Conservation (phyloP, 306 rosid species). For the Boehmeria nivea region DNA sequence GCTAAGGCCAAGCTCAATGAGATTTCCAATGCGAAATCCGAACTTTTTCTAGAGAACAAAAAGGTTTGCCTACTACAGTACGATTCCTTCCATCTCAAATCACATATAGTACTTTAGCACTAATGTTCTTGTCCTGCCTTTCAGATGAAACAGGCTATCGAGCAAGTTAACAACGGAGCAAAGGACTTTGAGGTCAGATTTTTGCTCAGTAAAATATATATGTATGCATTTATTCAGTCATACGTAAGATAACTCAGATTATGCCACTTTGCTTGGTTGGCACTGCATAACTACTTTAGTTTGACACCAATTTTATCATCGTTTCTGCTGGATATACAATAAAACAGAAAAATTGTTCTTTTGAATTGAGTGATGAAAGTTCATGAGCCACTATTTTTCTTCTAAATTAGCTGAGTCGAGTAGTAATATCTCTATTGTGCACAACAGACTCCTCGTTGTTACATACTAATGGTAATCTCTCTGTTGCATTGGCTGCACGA, state of each 20-base stretch:
- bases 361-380: no score
- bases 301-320: no score
- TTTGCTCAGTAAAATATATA: no score
- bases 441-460: neutral
- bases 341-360: no score
- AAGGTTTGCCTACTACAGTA: conserved; percentile 43
- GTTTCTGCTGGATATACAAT: no score
- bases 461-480: conserved; percentile 1
- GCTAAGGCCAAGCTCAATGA: conserved; percentile 66
- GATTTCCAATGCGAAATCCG: conserved; percentile 45
- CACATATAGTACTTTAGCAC: neutral
- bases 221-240: no score
- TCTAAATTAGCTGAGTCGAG: no score
- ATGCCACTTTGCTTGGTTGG: no score
- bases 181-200: conserved; percentile 59
- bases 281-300: no score
- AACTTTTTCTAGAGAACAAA: conserved; percentile 42
- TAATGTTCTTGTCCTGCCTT: conserved; percentile 9
- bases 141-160: conserved; percentile 57
- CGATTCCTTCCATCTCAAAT: conserved; percentile 14
- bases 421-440: neutral
- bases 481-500: conserved; percentile 21
- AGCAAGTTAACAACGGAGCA: conserved; percentile 46
- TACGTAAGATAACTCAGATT: no score
- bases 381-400: no score